Base-by-base conservation (phyloP, 108 stramenopile species). In the Nitzschia putrida region DNA sequence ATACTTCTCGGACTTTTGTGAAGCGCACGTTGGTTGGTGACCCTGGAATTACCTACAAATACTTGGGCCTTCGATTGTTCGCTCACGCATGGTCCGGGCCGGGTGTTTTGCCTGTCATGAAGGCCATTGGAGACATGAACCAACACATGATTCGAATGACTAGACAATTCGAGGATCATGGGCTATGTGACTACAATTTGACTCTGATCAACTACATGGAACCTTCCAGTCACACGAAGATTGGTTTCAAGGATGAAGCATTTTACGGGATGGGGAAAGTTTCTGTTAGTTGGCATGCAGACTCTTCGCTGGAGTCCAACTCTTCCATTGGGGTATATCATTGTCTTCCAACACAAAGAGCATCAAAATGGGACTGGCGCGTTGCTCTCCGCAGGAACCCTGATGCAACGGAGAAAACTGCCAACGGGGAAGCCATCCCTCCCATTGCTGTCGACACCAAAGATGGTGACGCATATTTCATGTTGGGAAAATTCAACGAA, bases 31-130 rank as follows among this genome's bases (percentile, higher is more conserved):
- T 95, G 51, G 85, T 92, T 3, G 91, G 94, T 0, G 83, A 95
- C 9, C 86, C 91, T 11, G 96, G 96, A 13, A 86, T 87, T 34
- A 97, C 96, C n/a, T 97, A 97, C 79, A 91, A 90, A 66, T 97
- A 97, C 73, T 77, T 97, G 5, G 96, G 96, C 11, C 70, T 97
- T 14, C 77, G 96, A 23, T 72, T 97, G 8, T 97, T 95, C 69
- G 86, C 96, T 11, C 93, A 95, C 73, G 91, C 96, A 23, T 97
- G 96, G 96, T 61, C 66, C 21, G 73, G 73, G 16, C 73, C 65
- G 11, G 65, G 65, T 21, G 57, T 43, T 8, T 50, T 47, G 14
- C 73, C 73, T 0, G 49, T 61, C 10, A 59, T 74, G 73, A 66
- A 66, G 53, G 24, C 64, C 10, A 83, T 85, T 59, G 85, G 85